Base-by-base conservation (phyloP, 2,329 filamentous ascomycete genomes). In the Thermothelomyces thermophilus region DNA sequence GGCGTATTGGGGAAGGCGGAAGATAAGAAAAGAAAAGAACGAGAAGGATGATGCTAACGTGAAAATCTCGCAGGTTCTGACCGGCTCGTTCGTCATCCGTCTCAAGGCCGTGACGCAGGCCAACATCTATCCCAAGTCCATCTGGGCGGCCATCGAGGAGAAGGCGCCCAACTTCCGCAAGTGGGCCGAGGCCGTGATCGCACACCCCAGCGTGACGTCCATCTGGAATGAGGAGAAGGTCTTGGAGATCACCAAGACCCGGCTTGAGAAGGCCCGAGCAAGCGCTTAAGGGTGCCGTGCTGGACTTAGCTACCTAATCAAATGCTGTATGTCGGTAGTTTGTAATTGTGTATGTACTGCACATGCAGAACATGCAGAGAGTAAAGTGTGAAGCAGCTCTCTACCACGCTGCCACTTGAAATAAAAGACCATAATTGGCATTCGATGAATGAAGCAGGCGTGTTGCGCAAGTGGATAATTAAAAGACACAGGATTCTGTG, bases 161-260 rank as follows among this genome's bases (percentile, higher is more conserved):
- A 71, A 72, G 49, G 68, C 83, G n/a, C 86, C 86, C 1, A 77
- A 76, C 50, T 88, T 87, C 63, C 75, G 74, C 61, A 79, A 76
- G 56, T 90, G 86, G 86, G 79, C 78, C 0, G 68, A 79, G 51
- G 76, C 73, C 1, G 76, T 84, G 2, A 65, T 74, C 5, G 70
- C 71, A 51, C 76, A 87, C 50, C 77, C 82, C 14, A 89, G 82
- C 57, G 84, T 91, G 14, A 80, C 72, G 0, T 73, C 69, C 41
- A 80, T 84, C 52, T 87, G 73, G 60, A 65, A 86, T 48, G 80
- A 80, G 66, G 65, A 75, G 53, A 55, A 76, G 39, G 67, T 72
- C 2, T 64, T 67, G 54, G 60, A 51, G 28, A 72, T 67, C 6
- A 73, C 70, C 31, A n/a, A 61, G 40, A 76, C n/a, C n/a, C n/a